phyloP scores from a whole-genome alignment of 768 basidiomycete species.

The Gelatoporia subvermispora region DNA sequence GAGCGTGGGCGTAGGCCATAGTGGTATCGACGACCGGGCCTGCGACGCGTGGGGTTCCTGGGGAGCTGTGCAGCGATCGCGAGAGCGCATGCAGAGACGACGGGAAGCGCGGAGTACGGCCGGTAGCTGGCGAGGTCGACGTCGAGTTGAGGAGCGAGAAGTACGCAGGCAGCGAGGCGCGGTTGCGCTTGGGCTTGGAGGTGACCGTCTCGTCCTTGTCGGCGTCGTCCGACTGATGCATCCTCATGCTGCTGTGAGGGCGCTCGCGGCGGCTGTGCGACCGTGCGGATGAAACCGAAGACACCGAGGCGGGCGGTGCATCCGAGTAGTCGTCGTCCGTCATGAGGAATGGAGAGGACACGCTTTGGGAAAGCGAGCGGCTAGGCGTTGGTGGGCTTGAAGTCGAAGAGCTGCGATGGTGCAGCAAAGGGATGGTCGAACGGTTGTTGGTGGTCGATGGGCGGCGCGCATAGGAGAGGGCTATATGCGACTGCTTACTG shows the following conservation, averaged over 20 bases:
- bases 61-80: conserved; percentile 18
- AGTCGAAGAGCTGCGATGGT: conserved; percentile 47
- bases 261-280: conserved; percentile 27
- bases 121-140: conserved; percentile 4
- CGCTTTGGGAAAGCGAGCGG: conserved; percentile 17
- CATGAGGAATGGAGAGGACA: conserved; percentile 22
- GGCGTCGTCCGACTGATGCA: conserved; percentile 16
- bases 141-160: conserved; percentile 59
- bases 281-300: conserved; percentile 11
- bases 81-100: conserved; percentile 19
- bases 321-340: conserved; percentile 32
- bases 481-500: background rate
- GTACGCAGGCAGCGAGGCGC: conserved; percentile 69
- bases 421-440: conserved; percentile 53
- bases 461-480: conserved; percentile 60
- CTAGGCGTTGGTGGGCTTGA: conserved; percentile 30
- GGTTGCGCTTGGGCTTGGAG: conserved; percentile 44
- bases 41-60: conserved; percentile 22
- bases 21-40: conserved; percentile 16
- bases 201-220: conserved; percentile 27
- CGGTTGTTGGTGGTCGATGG: conserved; percentile 69
- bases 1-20: conserved; percentile 13
- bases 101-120: conserved; percentile 13
- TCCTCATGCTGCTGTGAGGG: conserved; percentile 1
- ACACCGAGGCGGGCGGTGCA: conserved; percentile 30